Base-by-base conservation (phyloP, 2,329 filamentous ascomycete species). In the Ophiostoma triangulosporum region DNA sequence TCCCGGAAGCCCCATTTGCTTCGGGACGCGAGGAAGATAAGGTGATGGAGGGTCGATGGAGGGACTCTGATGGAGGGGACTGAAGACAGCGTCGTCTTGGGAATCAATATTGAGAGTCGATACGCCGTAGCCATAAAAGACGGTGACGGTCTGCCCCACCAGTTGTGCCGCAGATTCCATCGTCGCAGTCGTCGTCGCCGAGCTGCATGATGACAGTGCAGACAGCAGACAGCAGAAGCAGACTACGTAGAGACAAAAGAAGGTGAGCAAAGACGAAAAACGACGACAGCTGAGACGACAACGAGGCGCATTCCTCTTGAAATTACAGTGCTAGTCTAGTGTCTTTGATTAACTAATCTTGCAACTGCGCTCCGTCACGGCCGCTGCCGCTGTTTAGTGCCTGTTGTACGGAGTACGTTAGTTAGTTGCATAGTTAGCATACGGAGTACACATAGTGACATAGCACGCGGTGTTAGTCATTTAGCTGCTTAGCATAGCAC, bases 1-100 rank as follows among this genome's bases (percentile, higher is more conserved):
- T 54, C 55, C 56, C 58, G 58, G 52, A 53, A 51, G 55, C 53
- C 56, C 26, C 51, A 57, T 56, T 36, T 20, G 55, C 53, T 38
- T 31, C 46, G 33, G 31, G 20, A 46, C 26, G 51, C 45, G 46
- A 29, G 27, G 32, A 31, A 33, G 15, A 27, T 26, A 6, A 32
- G 31, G 6, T 32, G 31, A 6, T 32, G 31, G 31, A 32, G 6
- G 31, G 6, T 32, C 31, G 6, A 6, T 32, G 6, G 12, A 6
- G 31, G 6, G 6, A 32, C 31, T 32, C 31, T 12, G 12, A 12
- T 12, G 6, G 6, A 32, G 31, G 6, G 6, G 31, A 32, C 12
- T 12, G 31, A 6, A 6, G 31, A 12, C 6, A 6, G 20, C 12
- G 12, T n/a, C 32, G 14, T 35, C 6, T 11, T n/a, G 6, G n/a